Evolutionary conservation across 1,284 basidiomycete species (phyloP).

Genomic region (Sanghuangporus baumii): DNA sequence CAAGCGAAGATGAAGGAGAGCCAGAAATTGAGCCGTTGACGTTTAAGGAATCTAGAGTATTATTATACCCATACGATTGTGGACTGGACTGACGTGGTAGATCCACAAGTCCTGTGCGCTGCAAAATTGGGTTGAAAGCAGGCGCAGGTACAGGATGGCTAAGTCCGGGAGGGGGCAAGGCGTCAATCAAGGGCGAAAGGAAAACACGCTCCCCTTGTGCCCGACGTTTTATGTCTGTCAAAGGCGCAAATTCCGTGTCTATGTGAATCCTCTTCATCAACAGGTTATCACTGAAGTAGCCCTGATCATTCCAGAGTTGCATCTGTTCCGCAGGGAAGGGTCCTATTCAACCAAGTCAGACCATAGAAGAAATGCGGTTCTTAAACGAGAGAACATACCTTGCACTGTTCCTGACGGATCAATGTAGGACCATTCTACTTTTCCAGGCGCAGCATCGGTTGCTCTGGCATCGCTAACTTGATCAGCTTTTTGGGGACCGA

Average conservation of each 20-base stretch:
- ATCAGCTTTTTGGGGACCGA: constrained; percentile 21
- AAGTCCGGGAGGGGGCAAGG: constrained; percentile 50
- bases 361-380: background rate
- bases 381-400: constrained; percentile 42
- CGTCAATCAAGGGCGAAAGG: constrained; percentile 42
- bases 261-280: constrained; percentile 74
- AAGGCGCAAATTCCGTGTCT: constrained; percentile 60
- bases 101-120: constrained; percentile 35
- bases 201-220: constrained; percentile 57
- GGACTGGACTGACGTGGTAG: constrained; percentile 63
- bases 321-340: constrained; percentile 89
- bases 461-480: constrained; percentile 16
- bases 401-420: constrained; percentile 88
- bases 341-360: constrained; percentile 39
- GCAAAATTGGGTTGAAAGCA: constrained; percentile 8
- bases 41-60: constrained; percentile 55
- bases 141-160: constrained; percentile 30
- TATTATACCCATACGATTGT: constrained; percentile 46
- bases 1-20: constrained; percentile 62
- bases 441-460: constrained; percentile 23
- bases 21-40: constrained; percentile 47
- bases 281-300: constrained; percentile 85
- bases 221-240: constrained; percentile 50
- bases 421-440: constrained; percentile 86
- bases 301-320: constrained; percentile 95